These are phyloP conservation scores for Aspergillus wentii DNA, from an alignment of 495 filamentous ascomycete species.

Conservation along the genomic window DNA sequence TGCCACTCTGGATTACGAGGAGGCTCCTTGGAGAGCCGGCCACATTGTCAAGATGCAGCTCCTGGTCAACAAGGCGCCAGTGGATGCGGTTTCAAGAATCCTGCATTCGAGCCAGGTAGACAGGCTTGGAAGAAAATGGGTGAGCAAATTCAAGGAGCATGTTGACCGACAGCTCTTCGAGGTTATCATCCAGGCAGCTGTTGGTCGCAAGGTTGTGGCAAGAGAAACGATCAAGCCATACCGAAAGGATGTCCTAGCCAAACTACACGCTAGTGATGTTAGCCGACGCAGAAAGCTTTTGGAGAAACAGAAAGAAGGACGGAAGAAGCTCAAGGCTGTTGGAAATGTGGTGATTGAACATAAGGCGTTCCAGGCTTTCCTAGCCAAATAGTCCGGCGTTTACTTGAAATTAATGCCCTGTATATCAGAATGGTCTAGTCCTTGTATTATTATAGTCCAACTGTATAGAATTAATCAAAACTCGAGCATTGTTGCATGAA, in stretches of 20 bases:
- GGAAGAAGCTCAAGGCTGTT: slow-evolving; percentile 71
- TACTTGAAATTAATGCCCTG: slow-evolving; percentile 8
- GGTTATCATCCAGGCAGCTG: slow-evolving; percentile 88
- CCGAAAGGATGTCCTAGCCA: slow-evolving; percentile 88
- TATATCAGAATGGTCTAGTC: too few species aligned
- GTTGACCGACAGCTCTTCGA: slow-evolving; percentile 96
- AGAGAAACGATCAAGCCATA: slow-evolving; percentile 96
- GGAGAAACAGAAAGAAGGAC: slow-evolving; percentile 95
- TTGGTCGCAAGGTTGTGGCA: slow-evolving; percentile 78
- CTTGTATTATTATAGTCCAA: too few species aligned
- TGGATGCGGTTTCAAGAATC: slow-evolving; percentile 90
- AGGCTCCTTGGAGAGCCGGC: slow-evolving; percentile 78
- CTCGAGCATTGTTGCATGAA: slow-evolving; percentile 1
- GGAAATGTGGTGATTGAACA: slow-evolving; percentile 89
- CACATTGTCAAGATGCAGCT: slow-evolving; percentile 87
- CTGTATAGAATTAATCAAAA: slow-evolving; percentile 8
- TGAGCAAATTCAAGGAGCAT: slow-evolving; percentile 94
- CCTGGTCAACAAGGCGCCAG: slow-evolving; percentile 85
- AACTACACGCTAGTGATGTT: slow-evolving; percentile 89
- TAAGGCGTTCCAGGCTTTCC: slow-evolving; percentile 85
- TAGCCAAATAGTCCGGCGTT: slow-evolving; percentile 54
- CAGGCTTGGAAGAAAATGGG: slow-evolving; percentile 77
- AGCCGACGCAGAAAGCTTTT: slow-evolving; percentile 77
- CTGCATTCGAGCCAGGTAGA: slow-evolving; percentile 77
- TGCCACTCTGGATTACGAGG: slow-evolving; percentile 90